Evolutionary conservation across 768 basidiomycete genomes (phyloP).

Genomic region (Xerocomellus dryophilus): DNA sequence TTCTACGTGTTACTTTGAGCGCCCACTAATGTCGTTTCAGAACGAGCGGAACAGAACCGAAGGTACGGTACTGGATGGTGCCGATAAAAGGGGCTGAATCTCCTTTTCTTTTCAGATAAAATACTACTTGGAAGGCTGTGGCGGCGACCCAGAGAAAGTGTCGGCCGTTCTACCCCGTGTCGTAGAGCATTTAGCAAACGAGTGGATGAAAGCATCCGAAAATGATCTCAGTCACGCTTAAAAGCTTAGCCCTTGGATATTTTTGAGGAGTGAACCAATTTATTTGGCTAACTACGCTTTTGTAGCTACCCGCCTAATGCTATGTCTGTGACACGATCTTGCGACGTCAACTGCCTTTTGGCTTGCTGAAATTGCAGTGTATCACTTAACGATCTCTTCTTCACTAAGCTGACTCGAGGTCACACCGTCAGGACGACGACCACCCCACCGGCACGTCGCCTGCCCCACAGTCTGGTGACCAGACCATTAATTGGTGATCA

Average conservation of each 20-base stretch:
- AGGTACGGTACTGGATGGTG: constrained; percentile 42
- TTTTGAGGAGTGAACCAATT: not conserved
- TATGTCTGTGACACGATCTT: not conserved
- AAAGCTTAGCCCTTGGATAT: not conserved
- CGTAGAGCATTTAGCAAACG: constrained; percentile 54
- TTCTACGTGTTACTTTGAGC: constrained; percentile 1
- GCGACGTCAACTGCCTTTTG: not conserved
- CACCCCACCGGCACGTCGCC: not conserved
- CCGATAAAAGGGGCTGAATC: not conserved
- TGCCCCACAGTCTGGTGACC: not conserved
- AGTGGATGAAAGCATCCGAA: constrained; percentile 69
- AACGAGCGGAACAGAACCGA: constrained; percentile 89
- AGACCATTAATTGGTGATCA: not conserved
- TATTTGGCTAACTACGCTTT: not conserved
- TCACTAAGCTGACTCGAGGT: not conserved
- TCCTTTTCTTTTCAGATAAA: constrained; percentile 56
- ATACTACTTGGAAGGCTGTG: constrained; percentile 82
- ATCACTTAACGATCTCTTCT: not conserved
- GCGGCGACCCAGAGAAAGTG: constrained; percentile 49
- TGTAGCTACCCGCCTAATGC: not conserved
- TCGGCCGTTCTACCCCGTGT: constrained; percentile 49
- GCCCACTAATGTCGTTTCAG: constrained; percentile 33
- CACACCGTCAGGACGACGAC: not conserved
- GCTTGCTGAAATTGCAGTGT: not conserved
- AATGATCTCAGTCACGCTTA: constrained; percentile 41